These are phyloP conservation scores for Hibiscus syriacus DNA, from an alignment of 345 rosid genomes.

Conservation along the genomic window DNA sequence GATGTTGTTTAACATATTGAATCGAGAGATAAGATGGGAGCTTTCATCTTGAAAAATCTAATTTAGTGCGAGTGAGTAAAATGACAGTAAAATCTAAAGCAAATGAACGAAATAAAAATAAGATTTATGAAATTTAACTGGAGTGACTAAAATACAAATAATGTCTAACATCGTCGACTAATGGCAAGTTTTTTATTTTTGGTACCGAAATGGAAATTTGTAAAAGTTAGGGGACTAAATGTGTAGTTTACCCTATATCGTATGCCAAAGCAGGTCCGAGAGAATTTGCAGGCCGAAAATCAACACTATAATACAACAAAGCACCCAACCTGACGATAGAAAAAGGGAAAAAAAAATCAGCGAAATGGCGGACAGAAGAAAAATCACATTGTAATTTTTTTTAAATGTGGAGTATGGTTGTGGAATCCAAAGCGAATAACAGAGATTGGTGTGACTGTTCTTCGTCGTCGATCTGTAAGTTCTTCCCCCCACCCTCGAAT, in stretches of 20 bases:
- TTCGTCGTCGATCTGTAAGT: constrained; percentile 10
- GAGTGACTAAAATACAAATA: no score
- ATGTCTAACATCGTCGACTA: no score
- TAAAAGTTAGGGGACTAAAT: no score
- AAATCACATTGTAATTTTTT: not conserved
- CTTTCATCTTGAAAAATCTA: no score
- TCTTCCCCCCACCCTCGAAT: not conserved
- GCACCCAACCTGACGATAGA: not conserved
- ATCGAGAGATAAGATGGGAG: no score
- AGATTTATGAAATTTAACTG: no score
- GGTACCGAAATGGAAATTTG: no score
- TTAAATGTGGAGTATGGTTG: not conserved
- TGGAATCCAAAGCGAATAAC: constrained; percentile 4
- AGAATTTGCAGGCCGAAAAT: constrained; percentile 2
- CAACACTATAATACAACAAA: not conserved
- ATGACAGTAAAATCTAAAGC: no score
- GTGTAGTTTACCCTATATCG: not conserved
- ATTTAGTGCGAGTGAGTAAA: no score
- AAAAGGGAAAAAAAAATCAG: not conserved
- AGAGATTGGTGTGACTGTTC: not conserved
- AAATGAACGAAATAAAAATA: no score
- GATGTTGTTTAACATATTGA: no score
- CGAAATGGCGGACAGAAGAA: not conserved
- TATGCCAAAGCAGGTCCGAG: not conserved
- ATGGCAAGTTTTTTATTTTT: no score